Percentiles rank a stretch among this genome's conserved stretches.
Evolutionary conservation across 306 rosid genomes (phyloP).

Genomic region (Prunus fruticosa): DNA sequence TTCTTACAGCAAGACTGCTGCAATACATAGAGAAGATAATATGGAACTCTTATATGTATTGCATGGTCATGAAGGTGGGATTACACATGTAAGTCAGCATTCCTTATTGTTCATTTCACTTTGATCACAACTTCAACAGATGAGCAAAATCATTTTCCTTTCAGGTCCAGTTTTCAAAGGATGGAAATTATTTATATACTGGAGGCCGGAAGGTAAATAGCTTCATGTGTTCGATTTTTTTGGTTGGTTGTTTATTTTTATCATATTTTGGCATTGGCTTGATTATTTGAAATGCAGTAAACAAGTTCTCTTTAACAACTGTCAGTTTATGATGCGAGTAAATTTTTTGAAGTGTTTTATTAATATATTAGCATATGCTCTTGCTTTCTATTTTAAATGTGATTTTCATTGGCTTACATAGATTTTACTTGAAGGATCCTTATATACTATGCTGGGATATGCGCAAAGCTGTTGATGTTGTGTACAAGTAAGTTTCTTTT

Average conservation of each 20-base stretch:
- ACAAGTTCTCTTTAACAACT: not conserved
- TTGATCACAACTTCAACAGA: slow-evolving; percentile 18
- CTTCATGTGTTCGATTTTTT: slow-evolving; percentile 9
- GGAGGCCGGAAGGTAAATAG: slow-evolving; percentile 85
- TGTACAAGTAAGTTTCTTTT: slow-evolving; percentile 64
- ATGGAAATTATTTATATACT: slow-evolving; percentile 87
- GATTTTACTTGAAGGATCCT: slow-evolving; percentile 73
- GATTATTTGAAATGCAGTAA: not conserved
- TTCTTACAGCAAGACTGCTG: slow-evolving; percentile 84
- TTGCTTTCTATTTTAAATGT: slow-evolving; percentile 11
- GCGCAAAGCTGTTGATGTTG: slow-evolving; percentile 88
- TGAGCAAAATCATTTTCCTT: slow-evolving; percentile 23
- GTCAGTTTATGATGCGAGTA: not conserved
- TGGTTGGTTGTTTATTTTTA: not conserved
- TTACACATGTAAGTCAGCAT: slow-evolving; percentile 82
- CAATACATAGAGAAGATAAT: slow-evolving; percentile 83
- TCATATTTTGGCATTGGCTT: not conserved
- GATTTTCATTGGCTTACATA: slow-evolving; percentile 19
- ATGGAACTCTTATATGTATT: slow-evolving; percentile 83
- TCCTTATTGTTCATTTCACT: slow-evolving; percentile 23
- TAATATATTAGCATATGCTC: slow-evolving; percentile 2
- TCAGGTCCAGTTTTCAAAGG: slow-evolving; percentile 91
- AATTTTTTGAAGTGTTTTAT: not conserved
- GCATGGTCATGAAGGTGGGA: slow-evolving; percentile 98
- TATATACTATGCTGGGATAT: slow-evolving; percentile 96